Evolutionary conservation across 148 eudicot genomes (phyloP).

Genomic region (Cornus suecica): DNA sequence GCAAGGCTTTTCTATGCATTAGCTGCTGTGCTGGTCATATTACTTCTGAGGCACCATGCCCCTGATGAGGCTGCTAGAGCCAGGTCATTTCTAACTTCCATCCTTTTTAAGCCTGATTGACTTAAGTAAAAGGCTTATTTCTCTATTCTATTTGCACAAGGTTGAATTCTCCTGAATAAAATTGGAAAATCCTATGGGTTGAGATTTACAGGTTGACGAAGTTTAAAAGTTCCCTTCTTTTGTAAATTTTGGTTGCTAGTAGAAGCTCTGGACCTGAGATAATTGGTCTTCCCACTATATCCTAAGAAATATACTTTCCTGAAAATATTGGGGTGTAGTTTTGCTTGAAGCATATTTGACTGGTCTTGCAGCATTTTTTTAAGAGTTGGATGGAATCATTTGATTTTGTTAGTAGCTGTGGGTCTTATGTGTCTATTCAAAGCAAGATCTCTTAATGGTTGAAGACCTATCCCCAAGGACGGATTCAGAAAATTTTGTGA

Average conservation of each 20-base stretch:
- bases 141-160: not conserved
- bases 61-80: conserved; percentile 99
- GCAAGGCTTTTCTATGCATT: conserved; percentile 74
- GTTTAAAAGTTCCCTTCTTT: not conserved
- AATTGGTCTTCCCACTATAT: not conserved
- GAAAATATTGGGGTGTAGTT: not conserved
- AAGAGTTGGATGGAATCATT: no score
- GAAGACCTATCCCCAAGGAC: not conserved
- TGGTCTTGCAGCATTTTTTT: not conserved
- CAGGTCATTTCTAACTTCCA: conserved; percentile 43
- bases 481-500: no score
- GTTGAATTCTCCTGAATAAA: not conserved
- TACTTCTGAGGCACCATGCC: conserved; percentile 92
- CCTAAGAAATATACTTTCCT: not conserved
- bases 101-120: not conserved
- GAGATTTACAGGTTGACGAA: not conserved
- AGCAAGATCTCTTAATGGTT: not conserved
- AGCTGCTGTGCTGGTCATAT: conserved; percentile 56
- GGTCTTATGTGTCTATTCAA: not conserved
- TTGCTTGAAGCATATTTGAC: not conserved
- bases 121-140: not conserved
- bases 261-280: not conserved
- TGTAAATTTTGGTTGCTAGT: not conserved
- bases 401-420: not conserved
- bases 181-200: not conserved